Evolutionary conservation across 495 filamentous ascomycete genomes (phyloP).

Genomic region (Xylaria palmicola): DNA sequence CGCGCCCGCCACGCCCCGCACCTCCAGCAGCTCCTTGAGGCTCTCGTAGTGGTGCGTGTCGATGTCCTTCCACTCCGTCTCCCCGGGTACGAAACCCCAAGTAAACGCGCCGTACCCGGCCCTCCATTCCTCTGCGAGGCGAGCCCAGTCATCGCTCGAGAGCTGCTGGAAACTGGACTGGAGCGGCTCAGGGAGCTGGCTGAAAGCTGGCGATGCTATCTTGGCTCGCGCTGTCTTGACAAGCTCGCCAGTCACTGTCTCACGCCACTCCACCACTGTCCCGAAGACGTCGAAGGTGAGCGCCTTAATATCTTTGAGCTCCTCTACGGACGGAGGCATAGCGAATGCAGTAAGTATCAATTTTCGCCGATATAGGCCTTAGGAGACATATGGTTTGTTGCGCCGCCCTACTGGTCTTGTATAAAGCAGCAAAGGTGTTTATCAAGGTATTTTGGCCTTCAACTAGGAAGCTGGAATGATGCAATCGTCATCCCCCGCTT

Average conservation of each 20-base stretch:
- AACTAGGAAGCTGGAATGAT: background rate
- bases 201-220: slow-evolving; percentile 27
- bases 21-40: slow-evolving; percentile 54
- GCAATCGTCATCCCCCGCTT: background rate
- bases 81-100: slow-evolving; percentile 47
- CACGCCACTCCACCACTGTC: slow-evolving; percentile 73
- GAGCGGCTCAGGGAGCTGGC: slow-evolving; percentile 44
- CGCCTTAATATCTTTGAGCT: slow-evolving; percentile 36
- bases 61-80: slow-evolving; percentile 49
- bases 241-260: slow-evolving; percentile 56
- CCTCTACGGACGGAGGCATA: background rate
- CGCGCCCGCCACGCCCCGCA: slow-evolving; percentile 54
- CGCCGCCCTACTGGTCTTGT: background rate
- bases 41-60: slow-evolving; percentile 69
- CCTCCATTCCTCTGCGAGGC: slow-evolving; percentile 68
- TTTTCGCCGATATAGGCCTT: background rate
- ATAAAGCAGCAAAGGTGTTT: background rate
- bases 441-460: background rate
- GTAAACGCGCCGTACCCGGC: slow-evolving; percentile 62
- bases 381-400: background rate
- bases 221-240: slow-evolving; percentile 46
- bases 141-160: slow-evolving; percentile 56
- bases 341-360: background rate
- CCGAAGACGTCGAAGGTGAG: slow-evolving; percentile 69
- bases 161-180: slow-evolving; percentile 50